Percentiles rank a stretch among this genome's conserved stretches.
These are phyloP conservation scores for Nicotiana otophora DNA, from an alignment of 257 asterid species.

Conservation along the genomic window DNA sequence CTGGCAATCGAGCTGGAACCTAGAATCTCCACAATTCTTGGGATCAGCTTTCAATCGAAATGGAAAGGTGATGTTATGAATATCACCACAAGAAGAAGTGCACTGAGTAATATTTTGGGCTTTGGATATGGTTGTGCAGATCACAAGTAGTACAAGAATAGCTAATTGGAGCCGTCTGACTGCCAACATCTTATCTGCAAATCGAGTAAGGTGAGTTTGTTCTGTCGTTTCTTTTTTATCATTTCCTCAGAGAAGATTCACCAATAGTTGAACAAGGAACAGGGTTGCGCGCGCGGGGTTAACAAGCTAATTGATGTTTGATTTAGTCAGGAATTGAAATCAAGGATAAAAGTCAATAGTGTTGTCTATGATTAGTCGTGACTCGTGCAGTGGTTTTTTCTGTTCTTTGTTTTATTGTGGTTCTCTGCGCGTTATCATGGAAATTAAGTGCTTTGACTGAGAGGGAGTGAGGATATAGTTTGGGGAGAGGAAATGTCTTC, in stretches of 20 bases:
- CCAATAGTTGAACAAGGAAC: neutral
- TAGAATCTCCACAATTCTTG: neutral
- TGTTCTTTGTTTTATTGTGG: too few species aligned
- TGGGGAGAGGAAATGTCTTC: too few species aligned
- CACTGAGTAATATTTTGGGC: neutral
- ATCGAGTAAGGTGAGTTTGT: neutral
- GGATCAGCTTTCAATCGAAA: conserved; percentile 22
- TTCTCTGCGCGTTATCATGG: too few species aligned
- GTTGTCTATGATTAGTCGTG: neutral
- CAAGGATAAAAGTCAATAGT: neutral
- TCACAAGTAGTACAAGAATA: conserved; percentile 1
- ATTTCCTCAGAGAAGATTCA: neutral
- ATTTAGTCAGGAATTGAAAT: neutral
- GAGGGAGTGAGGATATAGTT: too few species aligned
- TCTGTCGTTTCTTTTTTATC: neutral
- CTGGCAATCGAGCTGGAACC: conserved; percentile 25
- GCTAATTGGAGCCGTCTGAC: too few species aligned
- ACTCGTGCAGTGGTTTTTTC: too few species aligned
- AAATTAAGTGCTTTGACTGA: too few species aligned
- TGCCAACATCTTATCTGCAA: neutral
- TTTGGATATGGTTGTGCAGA: conserved; percentile 6
- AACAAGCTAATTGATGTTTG: neutral
- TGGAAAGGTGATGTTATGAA: conserved; percentile 29
- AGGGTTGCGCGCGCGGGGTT: neutral
- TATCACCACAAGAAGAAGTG: conserved; percentile 34